phyloP scores from a whole-genome alignment of 2,329 filamentous ascomycete genomes.

The Sporothrix mexicana region DNA sequence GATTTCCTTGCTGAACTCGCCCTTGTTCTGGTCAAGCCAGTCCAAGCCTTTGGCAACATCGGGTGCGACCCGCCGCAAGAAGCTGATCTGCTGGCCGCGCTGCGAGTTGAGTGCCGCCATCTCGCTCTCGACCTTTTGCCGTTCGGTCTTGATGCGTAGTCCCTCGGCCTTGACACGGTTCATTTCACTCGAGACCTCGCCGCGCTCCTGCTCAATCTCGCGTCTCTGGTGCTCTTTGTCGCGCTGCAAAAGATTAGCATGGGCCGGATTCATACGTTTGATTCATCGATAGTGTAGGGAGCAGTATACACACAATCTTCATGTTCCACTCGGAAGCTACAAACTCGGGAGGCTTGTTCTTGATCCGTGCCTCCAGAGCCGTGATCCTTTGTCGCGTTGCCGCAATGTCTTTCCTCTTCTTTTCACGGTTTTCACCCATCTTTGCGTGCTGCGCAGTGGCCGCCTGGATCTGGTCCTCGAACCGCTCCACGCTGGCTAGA shows the following conservation, averaged over 20 bases:
- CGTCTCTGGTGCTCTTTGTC: conserved; percentile 63
- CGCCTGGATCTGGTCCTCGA: conserved; percentile 50
- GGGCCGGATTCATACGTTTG: conserved; percentile 33
- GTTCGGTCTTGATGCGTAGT: conserved; percentile 27
- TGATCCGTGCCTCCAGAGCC: conserved; percentile 65
- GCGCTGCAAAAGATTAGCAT: conserved; percentile 51
- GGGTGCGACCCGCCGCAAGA: conserved; percentile 63
- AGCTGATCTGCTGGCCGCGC: conserved; percentile 72
- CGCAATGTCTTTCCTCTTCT: conserved; percentile 58
- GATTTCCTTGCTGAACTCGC: conserved; percentile 74
- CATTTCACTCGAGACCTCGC: conserved; percentile 43
- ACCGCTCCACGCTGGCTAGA: conserved; percentile 49
- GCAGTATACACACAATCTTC: conserved; percentile 67
- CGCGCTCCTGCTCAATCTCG: conserved; percentile 55
- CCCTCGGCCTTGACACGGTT: conserved; percentile 34
- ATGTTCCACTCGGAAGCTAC: conserved; percentile 73
- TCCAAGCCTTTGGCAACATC: conserved; percentile 76
- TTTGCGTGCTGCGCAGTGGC: conserved; percentile 58
- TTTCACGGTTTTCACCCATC: conserved; percentile 56
- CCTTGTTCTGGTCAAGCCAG: conserved; percentile 77
- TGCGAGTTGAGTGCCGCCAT: conserved; percentile 69
- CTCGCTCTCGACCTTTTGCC: conserved; percentile 43
- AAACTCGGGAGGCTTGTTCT: conserved; percentile 69
- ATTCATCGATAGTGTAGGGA: background rate
- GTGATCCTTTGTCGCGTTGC: conserved; percentile 63